A percentile compares a stretch with the other conserved stretches of the same genome.
These are phyloP conservation scores for Fusarium acutatum DNA, from an alignment of 2,329 filamentous ascomycete species.

Conservation along the genomic window DNA sequence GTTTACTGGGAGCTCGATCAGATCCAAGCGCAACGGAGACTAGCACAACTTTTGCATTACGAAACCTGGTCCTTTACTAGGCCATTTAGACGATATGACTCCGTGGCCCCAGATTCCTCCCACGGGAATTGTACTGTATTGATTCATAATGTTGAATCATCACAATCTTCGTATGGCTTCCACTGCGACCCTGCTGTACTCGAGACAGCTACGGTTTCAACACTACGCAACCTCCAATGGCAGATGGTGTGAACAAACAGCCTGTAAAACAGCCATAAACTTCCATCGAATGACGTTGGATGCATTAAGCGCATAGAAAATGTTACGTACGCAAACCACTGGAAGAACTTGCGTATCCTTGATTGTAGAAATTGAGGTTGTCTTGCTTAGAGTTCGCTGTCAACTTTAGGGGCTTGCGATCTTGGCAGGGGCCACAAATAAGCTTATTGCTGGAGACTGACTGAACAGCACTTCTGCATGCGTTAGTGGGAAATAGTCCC, in stretches of 20 bases:
- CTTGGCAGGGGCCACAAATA: slow-evolving; percentile 7
- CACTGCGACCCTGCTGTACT: neutral
- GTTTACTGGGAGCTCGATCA: neutral
- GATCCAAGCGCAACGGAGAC: neutral
- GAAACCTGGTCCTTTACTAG: neutral
- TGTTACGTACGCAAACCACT: too few species aligned
- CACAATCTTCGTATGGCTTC: neutral
- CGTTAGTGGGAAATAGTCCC: neutral
- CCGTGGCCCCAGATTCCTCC: neutral
- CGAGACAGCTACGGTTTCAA: slow-evolving; percentile 8
- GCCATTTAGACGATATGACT: neutral
- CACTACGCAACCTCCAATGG: neutral
- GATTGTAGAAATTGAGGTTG: neutral
- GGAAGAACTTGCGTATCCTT: neutral
- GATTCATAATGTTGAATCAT: neutral
- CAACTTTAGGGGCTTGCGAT: neutral
- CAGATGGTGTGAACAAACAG: neutral
- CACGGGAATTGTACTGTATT: neutral
- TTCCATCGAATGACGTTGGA: neutral
- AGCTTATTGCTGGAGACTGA: slow-evolving; percentile 1
- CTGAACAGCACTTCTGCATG: neutral
- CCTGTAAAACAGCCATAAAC: neutral
- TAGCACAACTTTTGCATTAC: neutral
- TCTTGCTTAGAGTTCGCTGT: neutral
- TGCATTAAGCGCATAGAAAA: neutral